phyloP scores from a whole-genome alignment of 2,329 filamentous ascomycete genomes.

The Davidsoniella virescens region DNA sequence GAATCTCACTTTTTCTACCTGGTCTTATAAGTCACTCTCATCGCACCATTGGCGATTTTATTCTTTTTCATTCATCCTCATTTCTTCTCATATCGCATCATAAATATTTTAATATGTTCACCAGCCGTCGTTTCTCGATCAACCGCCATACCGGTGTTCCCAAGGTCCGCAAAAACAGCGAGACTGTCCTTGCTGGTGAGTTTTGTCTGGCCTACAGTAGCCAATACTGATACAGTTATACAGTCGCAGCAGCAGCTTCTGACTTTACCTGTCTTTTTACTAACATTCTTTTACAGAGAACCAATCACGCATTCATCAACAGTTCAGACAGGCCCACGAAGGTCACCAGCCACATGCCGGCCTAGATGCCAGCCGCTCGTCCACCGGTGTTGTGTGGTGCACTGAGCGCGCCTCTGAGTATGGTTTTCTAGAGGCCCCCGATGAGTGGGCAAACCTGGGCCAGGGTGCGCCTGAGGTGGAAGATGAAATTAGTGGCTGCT shows the following conservation, averaged over 20 bases:
- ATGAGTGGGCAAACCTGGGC: constrained; percentile 80
- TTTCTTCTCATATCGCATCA: constrained; percentile 1
- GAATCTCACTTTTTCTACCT: neutral
- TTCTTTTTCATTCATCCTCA: neutral
- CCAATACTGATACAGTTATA: neutral
- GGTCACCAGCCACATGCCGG: constrained; percentile 83
- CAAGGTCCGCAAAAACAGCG: constrained; percentile 21
- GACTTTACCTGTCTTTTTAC: neutral
- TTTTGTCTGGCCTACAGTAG: neutral
- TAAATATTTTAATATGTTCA: constrained; percentile 27
- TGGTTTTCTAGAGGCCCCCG: constrained; percentile 69
- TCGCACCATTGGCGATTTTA: neutral
- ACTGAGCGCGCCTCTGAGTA: constrained; percentile 77
- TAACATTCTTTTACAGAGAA: constrained; percentile 38
- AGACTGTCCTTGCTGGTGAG: constrained; percentile 11
- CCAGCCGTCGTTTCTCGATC: constrained; percentile 46
- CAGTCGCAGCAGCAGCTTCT: neutral
- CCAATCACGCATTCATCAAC: constrained; percentile 68
- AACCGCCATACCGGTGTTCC: constrained; percentile 49
- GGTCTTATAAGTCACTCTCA: neutral
- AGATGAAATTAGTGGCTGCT: constrained; percentile 80
- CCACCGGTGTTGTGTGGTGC: constrained; percentile 89
- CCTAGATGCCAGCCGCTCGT: constrained; percentile 72
- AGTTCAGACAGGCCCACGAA: constrained; percentile 80
- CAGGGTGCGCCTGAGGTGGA: constrained; percentile 91